Evolutionary conservation across 768 basidiomycete genomes (phyloP), one percentile per base, ranked within the genome.

Genomic region (Postia placenta): DNA sequence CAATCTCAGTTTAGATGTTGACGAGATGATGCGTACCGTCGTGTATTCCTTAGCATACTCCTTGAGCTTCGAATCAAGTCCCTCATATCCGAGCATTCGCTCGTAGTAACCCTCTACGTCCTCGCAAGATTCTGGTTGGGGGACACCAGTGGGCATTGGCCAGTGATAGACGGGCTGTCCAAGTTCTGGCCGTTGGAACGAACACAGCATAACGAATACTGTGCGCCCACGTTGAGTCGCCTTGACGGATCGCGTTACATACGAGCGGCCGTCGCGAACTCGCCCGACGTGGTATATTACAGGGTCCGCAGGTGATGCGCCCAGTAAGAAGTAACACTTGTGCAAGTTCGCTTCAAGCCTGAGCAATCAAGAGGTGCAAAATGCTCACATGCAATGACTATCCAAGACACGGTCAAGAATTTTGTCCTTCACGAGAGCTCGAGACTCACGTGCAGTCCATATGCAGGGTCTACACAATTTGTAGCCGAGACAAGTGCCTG

Each of bases 401-500:
- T 17, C 1, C n/a, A 22, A 27, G 27, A 9, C 17, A 17, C 40
- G 20, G 37, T 23, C 6, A 24, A 30, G 20, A 4, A 28, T 17
- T 22, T 38, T 24, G 46, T 46, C 7, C 36, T 23, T 20, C 22
- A 23, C 12, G 19, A 33, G 14, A 19, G n/a, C n/a, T 37, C 15
- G 26, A 33, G 15, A 66, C 88, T 71, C 60, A 90, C 89, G 68
- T 92, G 87, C 25, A 90, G 66, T 22, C 75, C 76, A 63, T 76
- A 88, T 14, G 67, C 72, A 11, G 80, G 71, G 38, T 80, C 69
- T 0, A 92, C 86, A 45, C 81, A 80, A 51, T 81, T 83, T 12
- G 87, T 89, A 1, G 90, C 90, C 2, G 87, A 78, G 11, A 89
- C 84, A 24, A 92, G 68, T 4, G 89, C 91, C 60, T 92, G 90